phyloP scores from a whole-genome alignment of 164 flowering plant genomes.

The Vitis labrusca region DNA sequence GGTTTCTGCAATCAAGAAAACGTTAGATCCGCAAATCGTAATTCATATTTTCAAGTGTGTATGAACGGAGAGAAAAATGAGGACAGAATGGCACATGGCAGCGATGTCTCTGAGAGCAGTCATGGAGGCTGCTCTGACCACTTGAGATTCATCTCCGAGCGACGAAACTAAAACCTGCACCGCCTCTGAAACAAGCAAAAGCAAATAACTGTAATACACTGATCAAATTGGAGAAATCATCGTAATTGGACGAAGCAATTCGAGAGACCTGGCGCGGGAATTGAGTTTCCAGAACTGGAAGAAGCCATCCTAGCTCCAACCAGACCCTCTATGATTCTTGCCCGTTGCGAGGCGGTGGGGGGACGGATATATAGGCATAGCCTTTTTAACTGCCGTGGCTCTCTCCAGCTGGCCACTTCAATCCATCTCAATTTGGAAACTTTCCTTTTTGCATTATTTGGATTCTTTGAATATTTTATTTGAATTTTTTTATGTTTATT shows the following conservation, averaged over 20 bases:
- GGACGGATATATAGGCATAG: background rate
- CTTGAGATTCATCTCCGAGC: slow-evolving; percentile 73
- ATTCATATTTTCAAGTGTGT: background rate
- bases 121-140: slow-evolving; percentile 73
- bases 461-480: no score
- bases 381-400: no score
- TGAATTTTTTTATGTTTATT: no score
- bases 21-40: background rate
- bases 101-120: slow-evolving; percentile 75
- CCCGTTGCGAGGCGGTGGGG: background rate
- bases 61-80: background rate
- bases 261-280: slow-evolving; percentile 46
- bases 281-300: slow-evolving; percentile 41
- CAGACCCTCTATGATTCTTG: background rate
- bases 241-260: background rate
- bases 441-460: no score
- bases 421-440: no score
- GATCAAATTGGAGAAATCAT: background rate
- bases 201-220: background rate
- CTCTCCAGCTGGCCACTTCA: no score
- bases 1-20: slow-evolving; percentile 49
- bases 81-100: slow-evolving; percentile 39
- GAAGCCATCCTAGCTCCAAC: slow-evolving; percentile 39
- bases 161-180: slow-evolving; percentile 58
- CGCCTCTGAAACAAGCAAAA: slow-evolving; percentile 45